These are phyloP conservation scores for Solanum pimpinellifolium DNA, from an alignment of 257 asterid species.

Conservation along the genomic window DNA sequence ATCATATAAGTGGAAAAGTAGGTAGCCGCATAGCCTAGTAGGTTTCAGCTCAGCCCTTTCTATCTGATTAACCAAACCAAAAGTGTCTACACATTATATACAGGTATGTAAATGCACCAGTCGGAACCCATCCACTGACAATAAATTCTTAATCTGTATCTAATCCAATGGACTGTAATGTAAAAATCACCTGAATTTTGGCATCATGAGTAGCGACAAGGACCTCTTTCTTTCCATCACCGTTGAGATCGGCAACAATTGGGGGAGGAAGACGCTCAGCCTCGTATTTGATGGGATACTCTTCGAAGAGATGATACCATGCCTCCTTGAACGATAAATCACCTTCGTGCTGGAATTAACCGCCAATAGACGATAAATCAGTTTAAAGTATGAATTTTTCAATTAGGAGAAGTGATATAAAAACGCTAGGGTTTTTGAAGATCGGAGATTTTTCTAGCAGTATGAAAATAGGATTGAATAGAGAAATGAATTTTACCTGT, in stretches of 20 bases:
- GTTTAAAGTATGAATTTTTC: neutral
- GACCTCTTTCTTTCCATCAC: slow-evolving; percentile 87
- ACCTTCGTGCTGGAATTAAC: slow-evolving; percentile 63
- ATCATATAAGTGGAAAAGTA: neutral
- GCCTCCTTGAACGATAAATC: slow-evolving; percentile 96
- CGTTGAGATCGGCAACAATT: slow-evolving; percentile 86
- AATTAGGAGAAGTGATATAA: neutral
- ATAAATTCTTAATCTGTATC: neutral
- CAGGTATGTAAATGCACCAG: neutral
- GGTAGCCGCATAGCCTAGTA: neutral
- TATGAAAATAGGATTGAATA: neutral
- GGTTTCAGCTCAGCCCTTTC: neutral
- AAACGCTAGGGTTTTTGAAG: slow-evolving; percentile 1
- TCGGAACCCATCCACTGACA: neutral
- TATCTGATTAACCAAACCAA: neutral
- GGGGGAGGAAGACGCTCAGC: slow-evolving; percentile 97
- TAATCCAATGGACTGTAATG: neutral
- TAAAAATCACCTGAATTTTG: slow-evolving; percentile 57
- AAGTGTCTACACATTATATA: neutral
- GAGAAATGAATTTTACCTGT: slow-evolving; percentile 36
- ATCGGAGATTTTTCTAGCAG: neutral
- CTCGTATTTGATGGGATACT: slow-evolving; percentile 84
- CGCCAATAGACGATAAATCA: neutral
- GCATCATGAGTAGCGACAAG: slow-evolving; percentile 97
- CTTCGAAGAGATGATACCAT: slow-evolving; percentile 87